Evolutionary conservation across 139 green algal species (phyloP), one percentile per base, ranked within the genome.

Genomic region (Eudorina sp.): DNA sequence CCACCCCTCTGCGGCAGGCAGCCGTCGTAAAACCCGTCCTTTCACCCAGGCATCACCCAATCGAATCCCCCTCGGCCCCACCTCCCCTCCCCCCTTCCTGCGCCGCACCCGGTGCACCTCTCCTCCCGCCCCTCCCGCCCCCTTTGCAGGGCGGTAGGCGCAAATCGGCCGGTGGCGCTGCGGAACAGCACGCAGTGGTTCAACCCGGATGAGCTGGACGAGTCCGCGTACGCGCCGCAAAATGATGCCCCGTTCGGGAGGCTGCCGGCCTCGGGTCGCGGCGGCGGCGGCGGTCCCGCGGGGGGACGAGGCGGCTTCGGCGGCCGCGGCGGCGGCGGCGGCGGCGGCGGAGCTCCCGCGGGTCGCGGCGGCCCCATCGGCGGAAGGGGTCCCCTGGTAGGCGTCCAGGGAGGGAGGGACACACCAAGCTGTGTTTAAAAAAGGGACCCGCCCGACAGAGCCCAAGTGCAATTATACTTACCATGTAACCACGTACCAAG

Each of bases 151-250:
- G n/a, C n/a, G n/a, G 79, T 66, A 8, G 70, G 70, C n/a, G 79
- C 79, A 27, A 46, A 40, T n/a, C 43, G 81, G 40, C 19, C 81
- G 4, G 81, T 87, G 7, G 51, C 72, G 29, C 46, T 87, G 4
- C 62, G 64, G 1, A 7, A 31, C n/a, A 66, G 13, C 43, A 75
- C 23, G 40, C 31, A 68, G 4, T 87, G 81, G 81, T 87, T 79
- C 43, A 87, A 87, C 46, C 81, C 81, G 3, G 81, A 87, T 38
- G 81, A 87, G 14, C 53, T 78, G 14, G 60, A 62, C 7, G 80
- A 86, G 16, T 72, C 80, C 11, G 40, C 40, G 25, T 58, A 70
- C 75, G 27, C 45, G 0, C 45, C 73, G 25, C 40, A 53, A 19
- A 72, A 72, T 72, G 62, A 72, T 29, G 19, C 38, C 31, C 62